Percentiles rank a stretch among this genome's conserved stretches.
Evolutionary conservation across 2,329 filamentous ascomycete genomes (phyloP).

Genomic region (Xylaria sp.): DNA sequence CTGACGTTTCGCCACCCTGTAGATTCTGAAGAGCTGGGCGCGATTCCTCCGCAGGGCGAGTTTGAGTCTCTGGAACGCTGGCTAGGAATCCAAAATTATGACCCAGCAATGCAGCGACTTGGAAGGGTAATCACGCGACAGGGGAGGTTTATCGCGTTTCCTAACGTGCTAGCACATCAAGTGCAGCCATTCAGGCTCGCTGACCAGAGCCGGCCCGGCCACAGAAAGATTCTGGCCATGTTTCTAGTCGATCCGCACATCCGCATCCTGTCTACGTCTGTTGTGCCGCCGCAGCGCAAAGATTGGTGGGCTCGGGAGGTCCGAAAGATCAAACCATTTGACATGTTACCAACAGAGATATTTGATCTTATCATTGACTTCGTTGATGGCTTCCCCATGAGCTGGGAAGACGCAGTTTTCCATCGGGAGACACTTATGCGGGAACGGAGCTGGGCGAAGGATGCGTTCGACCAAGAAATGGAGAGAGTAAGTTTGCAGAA

Average conservation of each 20-base stretch:
- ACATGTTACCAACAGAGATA: slow-evolving; percentile 53
- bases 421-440: slow-evolving; percentile 42
- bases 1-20: slow-evolving; percentile 65
- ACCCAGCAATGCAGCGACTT: slow-evolving; percentile 56
- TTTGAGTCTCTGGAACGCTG: slow-evolving; percentile 49
- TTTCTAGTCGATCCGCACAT: slow-evolving; percentile 68
- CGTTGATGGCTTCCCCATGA: slow-evolving; percentile 44
- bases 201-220: slow-evolving; percentile 63
- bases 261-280: slow-evolving; percentile 59
- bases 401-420: slow-evolving; percentile 42
- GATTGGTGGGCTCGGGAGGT: slow-evolving; percentile 51
- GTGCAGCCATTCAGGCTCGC: slow-evolving; percentile 61
- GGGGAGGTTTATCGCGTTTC: slow-evolving; percentile 65
- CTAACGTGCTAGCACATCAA: slow-evolving; percentile 64
- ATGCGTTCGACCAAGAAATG: slow-evolving; percentile 10
- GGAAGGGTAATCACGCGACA: slow-evolving; percentile 60
- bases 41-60: slow-evolving; percentile 53
- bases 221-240: slow-evolving; percentile 66
- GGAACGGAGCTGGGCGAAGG: slow-evolving; percentile 34
- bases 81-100: slow-evolving; percentile 51
- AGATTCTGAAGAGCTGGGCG: too few species aligned
- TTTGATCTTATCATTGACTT: slow-evolving; percentile 42
- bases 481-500: slow-evolving; percentile 14
- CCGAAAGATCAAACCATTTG: slow-evolving; percentile 36
- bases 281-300: slow-evolving; percentile 54